These are phyloP conservation scores for Cucurbita pepo DNA, from an alignment of 306 rosid species.

Conservation along the genomic window DNA sequence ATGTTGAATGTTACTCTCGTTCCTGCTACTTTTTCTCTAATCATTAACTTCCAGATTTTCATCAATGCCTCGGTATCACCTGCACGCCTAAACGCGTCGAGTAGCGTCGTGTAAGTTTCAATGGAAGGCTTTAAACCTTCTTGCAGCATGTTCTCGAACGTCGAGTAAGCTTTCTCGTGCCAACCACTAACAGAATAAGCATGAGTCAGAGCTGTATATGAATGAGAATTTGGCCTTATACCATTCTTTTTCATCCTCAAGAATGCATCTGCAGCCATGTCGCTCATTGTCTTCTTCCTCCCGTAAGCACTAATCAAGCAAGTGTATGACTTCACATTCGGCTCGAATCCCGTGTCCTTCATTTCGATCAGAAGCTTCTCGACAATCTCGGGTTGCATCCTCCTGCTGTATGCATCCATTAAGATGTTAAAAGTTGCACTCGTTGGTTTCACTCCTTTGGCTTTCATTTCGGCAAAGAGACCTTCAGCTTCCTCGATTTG, in stretches of 20 bases:
- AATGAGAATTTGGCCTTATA: constrained; percentile 62
- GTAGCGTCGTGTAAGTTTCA: constrained; percentile 73
- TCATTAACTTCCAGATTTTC: constrained; percentile 78
- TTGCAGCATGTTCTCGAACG: constrained; percentile 59
- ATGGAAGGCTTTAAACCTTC: constrained; percentile 63
- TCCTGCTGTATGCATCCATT: constrained; percentile 64
- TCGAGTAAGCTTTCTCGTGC: constrained; percentile 67
- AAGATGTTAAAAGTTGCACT: constrained; percentile 52
- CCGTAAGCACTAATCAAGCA: constrained; percentile 82
- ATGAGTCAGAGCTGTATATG: constrained; percentile 79
- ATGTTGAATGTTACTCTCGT: constrained; percentile 55
- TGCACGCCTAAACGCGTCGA: constrained; percentile 69
- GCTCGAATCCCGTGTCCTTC: constrained; percentile 62
- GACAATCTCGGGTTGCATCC: constrained; percentile 76
- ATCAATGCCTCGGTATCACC: constrained; percentile 55
- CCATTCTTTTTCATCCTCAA: constrained; percentile 72
- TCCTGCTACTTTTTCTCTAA: constrained; percentile 42
- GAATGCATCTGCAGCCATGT: constrained; percentile 80
- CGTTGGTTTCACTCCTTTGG: constrained; percentile 58
- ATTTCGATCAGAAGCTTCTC: constrained; percentile 66
- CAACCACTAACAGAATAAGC: constrained; percentile 66
- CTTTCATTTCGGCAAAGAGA: constrained; percentile 63
- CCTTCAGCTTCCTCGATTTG: constrained; percentile 85
- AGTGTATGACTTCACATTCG: constrained; percentile 62
- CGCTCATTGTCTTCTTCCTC: constrained; percentile 51